Base-by-base conservation (phyloP, 1,284 basidiomycete species). In the Phlebopus sp. region DNA sequence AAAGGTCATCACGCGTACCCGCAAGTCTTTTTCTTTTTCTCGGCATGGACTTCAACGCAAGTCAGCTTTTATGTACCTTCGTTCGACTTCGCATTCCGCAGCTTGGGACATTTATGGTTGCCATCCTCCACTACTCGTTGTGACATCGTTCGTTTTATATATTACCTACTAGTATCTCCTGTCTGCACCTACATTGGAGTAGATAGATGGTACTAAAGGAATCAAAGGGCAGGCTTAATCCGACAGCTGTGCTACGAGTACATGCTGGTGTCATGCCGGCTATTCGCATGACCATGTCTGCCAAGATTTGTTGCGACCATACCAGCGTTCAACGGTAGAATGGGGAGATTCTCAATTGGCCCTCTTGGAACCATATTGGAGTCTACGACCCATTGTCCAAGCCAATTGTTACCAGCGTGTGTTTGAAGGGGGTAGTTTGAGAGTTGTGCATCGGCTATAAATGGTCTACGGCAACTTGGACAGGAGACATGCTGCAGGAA, bases 381-480 rank as follows among this genome's bases (percentile, higher is more conserved):
- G 13, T 62, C 56, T 1, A 49, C 53, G 15, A 63, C 46, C 56
- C 63, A 65, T 18, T 62, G 53, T 14, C 45, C 52, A 32, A 54
- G 32, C 65, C 62, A 61, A 37, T 36, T 46, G 21, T 50, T 50
- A 10, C 23, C n/a, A n/a, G 27, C 2, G 27, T 2, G 21, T 4
- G 13, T 8, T 7, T 14, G n/a, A 21, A 14, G 42, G 46, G 17
- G 51, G 13, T 18, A 31, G 31, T 40, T 57, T 11, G 37, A 51
- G 46, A 51, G 58, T 27, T 53, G 53, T 18, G 49, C 47, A 13
- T 52, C 46, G 11, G 54, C 27, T 19, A 77, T 52, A 11, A 84
- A 67, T 15, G 70, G 63, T 23, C 66, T 70, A 47, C 84, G 79
- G 62, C 83, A 85, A 52, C 77, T 73, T 8, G 83, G 82, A 58